Base-by-base conservation (phyloP, 768 basidiomycete species). In the Macrocybe gigantea region DNA sequence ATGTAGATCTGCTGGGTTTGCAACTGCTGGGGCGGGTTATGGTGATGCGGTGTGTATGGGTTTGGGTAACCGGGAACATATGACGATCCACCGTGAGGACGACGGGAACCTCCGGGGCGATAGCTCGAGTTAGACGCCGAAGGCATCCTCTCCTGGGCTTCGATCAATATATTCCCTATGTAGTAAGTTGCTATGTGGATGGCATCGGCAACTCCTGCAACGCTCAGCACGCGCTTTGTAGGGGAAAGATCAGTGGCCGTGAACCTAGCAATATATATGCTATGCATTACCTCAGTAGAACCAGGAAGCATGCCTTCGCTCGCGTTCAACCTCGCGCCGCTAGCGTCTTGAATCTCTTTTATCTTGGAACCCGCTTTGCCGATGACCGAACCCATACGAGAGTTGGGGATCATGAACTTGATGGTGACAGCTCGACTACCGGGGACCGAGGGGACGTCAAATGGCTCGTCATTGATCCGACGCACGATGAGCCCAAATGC, bases 151-250 rank as follows among this genome's bases (percentile, higher is more conserved):
- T 91, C 88, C 61, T 91, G 85, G 5, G 92, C 86, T 64, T 96
- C 93, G 56, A 95, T 87, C 47, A 99, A 83, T 59, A 98, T 96
- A 54, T 93, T 97, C 47, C 96, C 96, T 52, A 99, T 94, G 65
- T 99, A 98, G 70, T 98, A 99, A 3, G 95, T 97, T 36, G 96
- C 96, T 53, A 99, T 99, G 65, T 99, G 96, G 49, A 99, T 93
- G 31, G 96, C 96, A 64, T 99, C 96, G 14, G 96, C 96, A 44
- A 99, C 96, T 34, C 96, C 96, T 15, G 95, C 93, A 34, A 98
- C 95, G 56, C 93, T 96, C 45, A 99, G 78, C 22, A 99, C 93
- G 49, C 96, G 91, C 94, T 97, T 63, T 11, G 46, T 51, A 54
- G 44, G 50, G 50, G 50, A 54, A 56, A 47, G 49, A 44, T 50